Evolutionary conservation across 1,284 basidiomycete genomes (phyloP).

Genomic region (Heliocybe sulcata): DNA sequence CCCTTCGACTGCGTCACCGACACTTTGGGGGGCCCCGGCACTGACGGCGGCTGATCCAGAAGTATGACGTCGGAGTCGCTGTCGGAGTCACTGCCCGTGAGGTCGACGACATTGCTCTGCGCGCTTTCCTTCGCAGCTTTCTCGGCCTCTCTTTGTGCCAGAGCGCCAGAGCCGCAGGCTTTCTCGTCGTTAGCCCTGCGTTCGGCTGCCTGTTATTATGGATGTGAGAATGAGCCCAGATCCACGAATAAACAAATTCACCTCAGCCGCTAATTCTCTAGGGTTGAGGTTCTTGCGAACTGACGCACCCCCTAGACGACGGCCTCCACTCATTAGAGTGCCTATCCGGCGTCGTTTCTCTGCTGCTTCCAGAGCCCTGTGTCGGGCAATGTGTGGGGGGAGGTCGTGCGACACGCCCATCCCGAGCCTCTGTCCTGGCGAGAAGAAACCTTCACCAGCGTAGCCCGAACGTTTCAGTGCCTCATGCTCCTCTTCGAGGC

Average conservation of each 20-base stretch:
- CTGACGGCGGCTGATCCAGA: slow-evolving; percentile 17
- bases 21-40: slow-evolving; percentile 10
- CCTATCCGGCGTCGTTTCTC: slow-evolving; percentile 55
- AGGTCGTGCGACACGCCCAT: slow-evolving; percentile 53
- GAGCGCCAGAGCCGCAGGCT: slow-evolving; percentile 55
- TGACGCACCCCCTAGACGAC: slow-evolving; percentile 44
- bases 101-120: slow-evolving; percentile 54
- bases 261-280: slow-evolving; percentile 71
- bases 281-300: slow-evolving; percentile 22
- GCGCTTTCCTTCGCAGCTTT: slow-evolving; percentile 64
- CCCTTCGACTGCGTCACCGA: slow-evolving; percentile 15
- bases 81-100: slow-evolving; percentile 37
- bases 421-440: slow-evolving; percentile 62
- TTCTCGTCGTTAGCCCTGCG: slow-evolving; percentile 66
- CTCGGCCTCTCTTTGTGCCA: slow-evolving; percentile 57
- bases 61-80: slow-evolving; percentile 11
- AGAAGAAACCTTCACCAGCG: slow-evolving; percentile 78
- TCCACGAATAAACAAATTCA: slow-evolving; percentile 27
- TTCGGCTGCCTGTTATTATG: slow-evolving; percentile 65
- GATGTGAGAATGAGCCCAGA: slow-evolving; percentile 3
- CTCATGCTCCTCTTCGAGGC: slow-evolving; percentile 78
- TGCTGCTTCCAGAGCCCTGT: slow-evolving; percentile 68
- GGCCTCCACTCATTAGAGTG: slow-evolving; percentile 44
- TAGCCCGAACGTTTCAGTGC: slow-evolving; percentile 71
- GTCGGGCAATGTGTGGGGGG: slow-evolving; percentile 53